phyloP scores from a whole-genome alignment of 371 early-diverging fungal genomes.

The Entomophthora muscae region DNA sequence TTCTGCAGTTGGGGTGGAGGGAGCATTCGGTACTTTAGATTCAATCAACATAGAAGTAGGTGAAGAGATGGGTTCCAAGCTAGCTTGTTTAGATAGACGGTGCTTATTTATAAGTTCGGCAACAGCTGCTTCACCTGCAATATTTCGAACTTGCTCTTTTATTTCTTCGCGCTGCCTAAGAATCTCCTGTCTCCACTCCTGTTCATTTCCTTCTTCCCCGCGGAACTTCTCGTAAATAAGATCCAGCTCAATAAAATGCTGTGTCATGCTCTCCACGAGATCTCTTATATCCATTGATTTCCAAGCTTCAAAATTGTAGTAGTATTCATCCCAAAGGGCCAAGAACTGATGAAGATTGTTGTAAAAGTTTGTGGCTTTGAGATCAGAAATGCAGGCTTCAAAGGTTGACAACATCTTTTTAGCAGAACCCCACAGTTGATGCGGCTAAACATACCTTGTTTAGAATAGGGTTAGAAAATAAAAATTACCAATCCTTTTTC shows the following conservation, averaged over 20 bases:
- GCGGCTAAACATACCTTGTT: constrained; percentile 9
- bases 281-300: constrained; percentile 42
- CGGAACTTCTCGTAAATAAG: constrained; percentile 41
- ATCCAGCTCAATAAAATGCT: constrained; percentile 49
- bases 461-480: neutral
- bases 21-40: neutral
- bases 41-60: neutral
- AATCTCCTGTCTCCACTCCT: constrained; percentile 26
- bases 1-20: neutral
- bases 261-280: constrained; percentile 34
- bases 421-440: constrained; percentile 22
- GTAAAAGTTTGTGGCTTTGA: constrained; percentile 8
- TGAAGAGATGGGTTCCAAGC: constrained; percentile 13
- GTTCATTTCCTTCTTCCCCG: constrained; percentile 28
- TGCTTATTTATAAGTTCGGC: constrained; percentile 16
- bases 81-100: constrained; percentile 11
- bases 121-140: constrained; percentile 23
- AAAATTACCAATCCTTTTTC: neutral
- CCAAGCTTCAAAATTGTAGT: constrained; percentile 44
- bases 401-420: constrained; percentile 27
- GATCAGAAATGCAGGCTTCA: constrained; percentile 27
- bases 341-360: constrained; percentile 18
- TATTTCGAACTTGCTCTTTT: constrained; percentile 14
- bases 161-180: constrained; percentile 29
- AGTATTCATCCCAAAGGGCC: constrained; percentile 31